Evolutionary conservation across 495 filamentous ascomycete species (phyloP).

Genomic region (Podospora fimiseda): DNA sequence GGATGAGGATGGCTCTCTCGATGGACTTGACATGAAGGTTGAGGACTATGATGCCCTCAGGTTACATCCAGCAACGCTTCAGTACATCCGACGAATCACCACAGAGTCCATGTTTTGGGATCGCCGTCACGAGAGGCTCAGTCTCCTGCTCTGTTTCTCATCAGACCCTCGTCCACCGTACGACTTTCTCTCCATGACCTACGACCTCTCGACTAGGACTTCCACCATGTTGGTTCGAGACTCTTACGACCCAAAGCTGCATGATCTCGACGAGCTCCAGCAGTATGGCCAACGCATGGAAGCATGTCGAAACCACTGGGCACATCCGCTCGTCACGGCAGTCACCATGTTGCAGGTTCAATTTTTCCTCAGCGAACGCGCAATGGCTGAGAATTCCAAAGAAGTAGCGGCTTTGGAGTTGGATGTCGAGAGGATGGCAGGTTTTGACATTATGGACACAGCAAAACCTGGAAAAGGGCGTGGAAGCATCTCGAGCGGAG

Average conservation of each 20-base stretch:
- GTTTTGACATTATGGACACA: slow-evolving; percentile 4
- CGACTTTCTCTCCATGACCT: slow-evolving; percentile 33
- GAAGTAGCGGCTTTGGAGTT: slow-evolving; percentile 25
- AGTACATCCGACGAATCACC: slow-evolving; percentile 23
- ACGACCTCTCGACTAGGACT: slow-evolving; percentile 21
- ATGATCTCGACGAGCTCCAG: slow-evolving; percentile 27
- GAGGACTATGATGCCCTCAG: slow-evolving; percentile 26
- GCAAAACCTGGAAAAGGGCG: not conserved
- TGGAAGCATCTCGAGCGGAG: not conserved
- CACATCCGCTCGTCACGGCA: slow-evolving; percentile 27
- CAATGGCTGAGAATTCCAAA: slow-evolving; percentile 24
- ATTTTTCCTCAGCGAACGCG: slow-evolving; percentile 26
- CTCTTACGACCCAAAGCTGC: slow-evolving; percentile 28
- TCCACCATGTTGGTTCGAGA: slow-evolving; percentile 27
- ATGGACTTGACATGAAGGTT: slow-evolving; percentile 23
- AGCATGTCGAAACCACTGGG: slow-evolving; percentile 27
- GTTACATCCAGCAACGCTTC: slow-evolving; percentile 26
- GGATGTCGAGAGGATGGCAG: slow-evolving; percentile 28
- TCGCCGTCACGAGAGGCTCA: slow-evolving; percentile 17
- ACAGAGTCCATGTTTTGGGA: slow-evolving; percentile 31
- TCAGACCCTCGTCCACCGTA: slow-evolving; percentile 29
- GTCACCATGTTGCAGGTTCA: slow-evolving; percentile 31
- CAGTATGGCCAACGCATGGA: slow-evolving; percentile 30
- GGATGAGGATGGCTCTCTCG: slow-evolving; percentile 22
- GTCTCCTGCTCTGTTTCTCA: slow-evolving; percentile 29